A percentile compares a stretch with the other conserved stretches of the same genome.
Conservation (phyloP, 1,284 basidiomycete genomes). For the Cystobasidiaceae sp. region DNA sequence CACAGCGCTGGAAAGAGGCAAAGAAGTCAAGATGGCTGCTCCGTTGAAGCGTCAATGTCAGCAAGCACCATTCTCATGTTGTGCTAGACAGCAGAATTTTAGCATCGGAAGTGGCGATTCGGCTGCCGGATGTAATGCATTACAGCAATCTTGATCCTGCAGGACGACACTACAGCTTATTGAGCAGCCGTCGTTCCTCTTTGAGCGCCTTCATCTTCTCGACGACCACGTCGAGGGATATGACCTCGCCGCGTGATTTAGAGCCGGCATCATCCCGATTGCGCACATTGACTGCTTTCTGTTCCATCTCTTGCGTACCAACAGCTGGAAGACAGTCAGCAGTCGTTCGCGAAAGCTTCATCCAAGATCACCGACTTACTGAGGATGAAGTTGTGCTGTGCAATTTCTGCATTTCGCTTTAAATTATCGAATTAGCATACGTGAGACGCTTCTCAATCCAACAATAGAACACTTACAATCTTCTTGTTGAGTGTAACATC, state of each 20-base stretch:
- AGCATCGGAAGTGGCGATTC: background rate
- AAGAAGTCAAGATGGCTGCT: too few species aligned
- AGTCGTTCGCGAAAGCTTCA: background rate
- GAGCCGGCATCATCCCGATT: conserved; percentile 88
- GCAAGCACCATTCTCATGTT: too few species aligned
- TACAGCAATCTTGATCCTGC: background rate
- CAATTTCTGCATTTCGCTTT: conserved; percentile 51
- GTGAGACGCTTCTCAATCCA: background rate
- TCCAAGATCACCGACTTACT: conserved; percentile 55
- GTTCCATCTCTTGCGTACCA: conserved; percentile 83
- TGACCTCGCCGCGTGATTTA: conserved; percentile 63
- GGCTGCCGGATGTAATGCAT: background rate
- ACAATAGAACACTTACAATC: conserved; percentile 52
- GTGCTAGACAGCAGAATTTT: background rate
- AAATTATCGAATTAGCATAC: conserved; percentile 37
- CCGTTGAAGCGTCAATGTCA: too few species aligned
- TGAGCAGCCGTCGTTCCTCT: conserved; percentile 57
- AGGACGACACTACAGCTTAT: conserved; percentile 46
- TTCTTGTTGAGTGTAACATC: conserved; percentile 95
- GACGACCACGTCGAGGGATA: conserved; percentile 61
- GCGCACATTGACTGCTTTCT: conserved; percentile 83
- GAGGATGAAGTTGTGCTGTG: conserved; percentile 95
- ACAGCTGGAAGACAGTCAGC: conserved; percentile 60
- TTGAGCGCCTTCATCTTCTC: conserved; percentile 64
- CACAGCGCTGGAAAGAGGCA: too few species aligned